Conservation (phyloP, 331 rosid species). For the Phaseolus coccineus region DNA sequence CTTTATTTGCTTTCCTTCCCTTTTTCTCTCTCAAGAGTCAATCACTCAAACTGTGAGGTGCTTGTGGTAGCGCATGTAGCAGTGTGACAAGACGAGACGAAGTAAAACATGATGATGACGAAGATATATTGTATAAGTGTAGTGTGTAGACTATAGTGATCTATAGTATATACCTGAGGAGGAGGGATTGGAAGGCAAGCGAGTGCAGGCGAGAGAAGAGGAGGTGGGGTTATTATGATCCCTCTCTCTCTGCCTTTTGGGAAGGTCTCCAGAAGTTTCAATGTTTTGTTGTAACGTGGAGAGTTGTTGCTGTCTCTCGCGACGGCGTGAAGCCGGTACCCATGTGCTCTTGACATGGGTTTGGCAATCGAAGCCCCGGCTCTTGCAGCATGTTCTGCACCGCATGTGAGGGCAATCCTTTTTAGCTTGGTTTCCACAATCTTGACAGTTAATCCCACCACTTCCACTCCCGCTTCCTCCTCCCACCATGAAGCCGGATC, state of each 20-base stretch:
- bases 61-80: background rate
- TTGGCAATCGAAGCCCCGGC: conserved; percentile 84
- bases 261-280: conserved; percentile 19
- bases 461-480: conserved; percentile 42
- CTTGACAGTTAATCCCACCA: conserved; percentile 76
- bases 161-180: conserved; percentile 36
- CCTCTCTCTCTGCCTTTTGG: conserved; percentile 54
- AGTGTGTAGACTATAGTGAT: no score
- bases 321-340: conserved; percentile 88
- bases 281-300: conserved; percentile 40
- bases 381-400: conserved; percentile 94
- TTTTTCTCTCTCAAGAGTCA: conserved; percentile 36
- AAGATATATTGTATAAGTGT: background rate
- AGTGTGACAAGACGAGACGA: conserved; percentile 10
- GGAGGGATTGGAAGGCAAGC: conserved; percentile 61
- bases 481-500: conserved; percentile 62
- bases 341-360: conserved; percentile 93
- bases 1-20: background rate
- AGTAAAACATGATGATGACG: background rate
- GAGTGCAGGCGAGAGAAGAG: conserved; percentile 57
- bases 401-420: conserved; percentile 87
- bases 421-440: conserved; percentile 97
- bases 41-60: conserved; percentile 41
- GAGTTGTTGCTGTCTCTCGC: conserved; percentile 71
- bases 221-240: conserved; percentile 41